These are phyloP conservation scores for Petunia hybrid DNA, from an alignment of 305 asterid species.

Conservation along the genomic window DNA sequence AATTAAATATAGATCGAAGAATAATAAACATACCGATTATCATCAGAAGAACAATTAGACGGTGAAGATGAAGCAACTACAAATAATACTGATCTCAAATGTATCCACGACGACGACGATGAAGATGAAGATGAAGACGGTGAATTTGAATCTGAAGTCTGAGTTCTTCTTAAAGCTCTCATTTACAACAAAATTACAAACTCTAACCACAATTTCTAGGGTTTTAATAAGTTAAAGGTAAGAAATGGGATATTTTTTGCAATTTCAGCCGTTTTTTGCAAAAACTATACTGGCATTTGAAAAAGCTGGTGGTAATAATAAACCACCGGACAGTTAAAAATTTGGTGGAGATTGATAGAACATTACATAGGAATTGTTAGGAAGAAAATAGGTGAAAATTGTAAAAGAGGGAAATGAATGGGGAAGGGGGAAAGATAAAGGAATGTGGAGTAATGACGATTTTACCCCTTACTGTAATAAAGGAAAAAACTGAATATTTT, in stretches of 20 bases:
- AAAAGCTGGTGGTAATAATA: not conserved
- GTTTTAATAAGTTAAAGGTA: slow-evolving; percentile 40
- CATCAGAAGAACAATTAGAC: slow-evolving; percentile 69
- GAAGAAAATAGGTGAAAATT: not conserved
- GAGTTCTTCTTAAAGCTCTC: slow-evolving; percentile 94
- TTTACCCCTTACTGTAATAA: slow-evolving; percentile 1
- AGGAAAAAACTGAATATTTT: not conserved
- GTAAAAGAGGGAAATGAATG: not conserved
- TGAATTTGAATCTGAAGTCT: slow-evolving; percentile 62
- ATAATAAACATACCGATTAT: slow-evolving; percentile 66
- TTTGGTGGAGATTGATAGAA: not conserved
- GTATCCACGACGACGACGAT: slow-evolving; percentile 79
- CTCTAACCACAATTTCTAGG: slow-evolving; percentile 52
- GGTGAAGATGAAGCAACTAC: slow-evolving; percentile 86
- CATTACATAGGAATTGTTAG: not conserved
- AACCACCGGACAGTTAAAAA: not conserved
- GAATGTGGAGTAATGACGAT: not conserved
- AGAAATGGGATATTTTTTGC: not conserved
- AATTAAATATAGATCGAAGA: not conserved
- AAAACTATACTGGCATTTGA: slow-evolving; percentile 9
- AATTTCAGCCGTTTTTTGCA: not conserved
- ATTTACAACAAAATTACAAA: slow-evolving; percentile 58
- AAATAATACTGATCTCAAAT: slow-evolving; percentile 91
- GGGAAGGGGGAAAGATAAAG: not conserved
- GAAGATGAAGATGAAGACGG: slow-evolving; percentile 46